Evolutionary conservation across 2,329 filamentous ascomycete species (phyloP), one percentile per base, ranked within the genome.

Genomic region (Ceratocystis lukuohia): DNA sequence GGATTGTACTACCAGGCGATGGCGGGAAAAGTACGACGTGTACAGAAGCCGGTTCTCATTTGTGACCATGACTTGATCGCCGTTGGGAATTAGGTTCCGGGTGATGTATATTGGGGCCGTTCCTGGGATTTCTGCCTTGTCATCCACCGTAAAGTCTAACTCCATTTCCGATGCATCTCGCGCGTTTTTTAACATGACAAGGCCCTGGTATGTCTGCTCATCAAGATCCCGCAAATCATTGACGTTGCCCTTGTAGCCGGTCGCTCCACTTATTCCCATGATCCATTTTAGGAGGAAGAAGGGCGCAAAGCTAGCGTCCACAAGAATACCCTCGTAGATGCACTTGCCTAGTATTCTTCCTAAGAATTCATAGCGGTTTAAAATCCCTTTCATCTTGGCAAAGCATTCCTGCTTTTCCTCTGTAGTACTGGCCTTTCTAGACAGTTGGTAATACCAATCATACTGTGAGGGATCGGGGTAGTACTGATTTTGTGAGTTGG

Each of bases 221-320:
- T 99, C 94, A 68, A 97, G 84, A 73, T 97, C 93, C 69, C 90
- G 86, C 33, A 99, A 79, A 72, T 99, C 94, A 74, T 99, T 96
- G 72, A 99, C 83, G 70, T 89, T 96, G n/a, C 91, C 88, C 64
- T 91, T 88, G 76, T 96, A 96, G 25, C 25, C 53, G 17, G 37
- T 61, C 22, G 62, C 22, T 8, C 84, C 88, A 70, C 83, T 85
- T 20, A 87, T 80, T 1, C 85, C 82, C 44, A 85, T 85, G 44
- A 77, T 78, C 94, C 94, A 99, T 74, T 97, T 96, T 68, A 96
- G 83, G 5, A 99, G 82, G 77, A 99, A 99, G 78, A 99, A 99
- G 0, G 89, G 87, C 0, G 93, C 92, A 78, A 99, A 99, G 63
- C 85, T 85, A 68, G 96, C 87, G 75, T 99, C 92, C 61, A 97